Conservation (phyloP, 2,329 filamentous ascomycete species). For the Aspergillus sp. region DNA sequence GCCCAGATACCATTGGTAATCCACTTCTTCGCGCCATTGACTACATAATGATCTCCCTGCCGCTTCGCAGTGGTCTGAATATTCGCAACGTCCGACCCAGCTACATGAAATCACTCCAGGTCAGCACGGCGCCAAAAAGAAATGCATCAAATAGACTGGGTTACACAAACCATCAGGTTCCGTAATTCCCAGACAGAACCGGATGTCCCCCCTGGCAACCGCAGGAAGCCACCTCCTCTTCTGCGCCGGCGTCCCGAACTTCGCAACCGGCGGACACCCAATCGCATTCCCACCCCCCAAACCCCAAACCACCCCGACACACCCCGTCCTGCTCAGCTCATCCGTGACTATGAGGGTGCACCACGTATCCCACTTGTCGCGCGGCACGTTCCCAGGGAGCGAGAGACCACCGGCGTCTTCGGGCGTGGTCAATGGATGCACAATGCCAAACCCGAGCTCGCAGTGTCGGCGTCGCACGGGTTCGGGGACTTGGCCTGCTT, state of each 20-base stretch:
- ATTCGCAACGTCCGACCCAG: conserved; percentile 57
- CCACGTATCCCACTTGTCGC: conserved; percentile 48
- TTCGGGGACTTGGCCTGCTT: conserved; percentile 44
- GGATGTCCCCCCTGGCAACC: conserved; percentile 50
- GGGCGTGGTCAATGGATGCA: conserved; percentile 29
- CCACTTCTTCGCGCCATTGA: conserved; percentile 63
- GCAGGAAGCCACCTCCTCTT: conserved; percentile 52
- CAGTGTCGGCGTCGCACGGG: conserved; percentile 32
- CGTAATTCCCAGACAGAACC: conserved; percentile 58
- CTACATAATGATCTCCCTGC: conserved; percentile 48
- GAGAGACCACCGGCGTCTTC: conserved; percentile 33
- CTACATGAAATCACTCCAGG: conserved; percentile 16
- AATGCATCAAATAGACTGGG: not conserved
- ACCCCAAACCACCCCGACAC: conserved; percentile 50
- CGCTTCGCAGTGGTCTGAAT: conserved; percentile 52
- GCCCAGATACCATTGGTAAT: conserved; percentile 57
- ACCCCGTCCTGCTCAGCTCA: conserved; percentile 48
- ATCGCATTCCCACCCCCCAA: conserved; percentile 55
- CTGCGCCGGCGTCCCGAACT: conserved; percentile 53
- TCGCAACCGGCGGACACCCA: conserved; percentile 56
- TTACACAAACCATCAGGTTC: conserved; percentile 46
- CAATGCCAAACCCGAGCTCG: conserved; percentile 33
- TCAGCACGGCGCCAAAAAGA: conserved; percentile 4
- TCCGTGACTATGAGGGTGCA: conserved; percentile 50
- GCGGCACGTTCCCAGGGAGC: conserved; percentile 40